phyloP scores from a whole-genome alignment of 2,329 filamentous ascomycete genomes.

The Periconia macrospinosa region DNA sequence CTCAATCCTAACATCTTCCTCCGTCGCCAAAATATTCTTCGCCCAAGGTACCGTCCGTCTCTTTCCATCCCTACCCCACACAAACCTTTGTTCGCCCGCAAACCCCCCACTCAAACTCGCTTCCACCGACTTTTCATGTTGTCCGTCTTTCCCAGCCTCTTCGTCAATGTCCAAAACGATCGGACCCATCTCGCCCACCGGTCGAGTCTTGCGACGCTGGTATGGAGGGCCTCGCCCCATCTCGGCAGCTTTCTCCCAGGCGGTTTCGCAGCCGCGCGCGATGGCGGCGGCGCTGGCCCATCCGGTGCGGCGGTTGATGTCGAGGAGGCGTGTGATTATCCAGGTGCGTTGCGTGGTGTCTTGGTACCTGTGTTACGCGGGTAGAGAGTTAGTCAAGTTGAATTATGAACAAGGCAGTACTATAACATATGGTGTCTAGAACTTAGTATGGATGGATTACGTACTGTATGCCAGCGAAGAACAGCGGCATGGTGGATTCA shows the following conservation, averaged over 20 bases:
- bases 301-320: conserved; percentile 78
- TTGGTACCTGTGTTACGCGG: conserved; percentile 48
- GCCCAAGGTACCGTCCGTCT: conserved; percentile 68
- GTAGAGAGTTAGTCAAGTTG: too few relatives aligned
- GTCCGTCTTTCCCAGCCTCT: conserved; percentile 4
- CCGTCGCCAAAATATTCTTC: conserved; percentile 75
- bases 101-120: neutral
- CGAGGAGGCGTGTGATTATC: conserved; percentile 72
- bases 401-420: too few relatives aligned
- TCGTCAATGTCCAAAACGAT: conserved; percentile 22
- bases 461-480: conserved; percentile 82
- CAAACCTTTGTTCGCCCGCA: conserved; percentile 12
- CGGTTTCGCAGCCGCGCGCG: conserved; percentile 78
- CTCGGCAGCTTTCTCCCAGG: conserved; percentile 76
- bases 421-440: too few relatives aligned
- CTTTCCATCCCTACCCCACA: conserved; percentile 23
- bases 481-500: conserved; percentile 79
- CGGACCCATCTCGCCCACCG: conserved; percentile 22
- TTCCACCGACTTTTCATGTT: conserved; percentile 8
- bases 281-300: conserved; percentile 85
- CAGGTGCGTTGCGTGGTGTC: conserved; percentile 73
- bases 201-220: conserved; percentile 19
- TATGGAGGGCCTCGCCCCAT: conserved; percentile 79
- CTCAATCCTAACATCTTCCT: conserved; percentile 64
- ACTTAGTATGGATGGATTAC: too few relatives aligned